phyloP scores from a whole-genome alignment of 331 rosid species.

The Pyracantha coccinea region DNA sequence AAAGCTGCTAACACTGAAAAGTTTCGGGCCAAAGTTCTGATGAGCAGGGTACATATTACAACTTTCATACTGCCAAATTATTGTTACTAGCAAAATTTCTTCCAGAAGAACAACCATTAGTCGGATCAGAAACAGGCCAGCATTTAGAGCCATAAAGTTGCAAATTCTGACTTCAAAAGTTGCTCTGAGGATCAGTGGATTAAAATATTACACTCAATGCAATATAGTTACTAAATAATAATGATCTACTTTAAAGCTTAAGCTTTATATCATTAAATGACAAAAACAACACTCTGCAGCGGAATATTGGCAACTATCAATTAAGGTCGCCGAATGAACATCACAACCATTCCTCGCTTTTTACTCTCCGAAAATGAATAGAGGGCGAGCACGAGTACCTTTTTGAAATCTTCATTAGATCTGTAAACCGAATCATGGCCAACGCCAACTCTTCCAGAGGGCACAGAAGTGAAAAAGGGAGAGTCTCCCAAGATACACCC shows the following conservation, averaged over 20 bases:
- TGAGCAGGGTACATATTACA: not conserved
- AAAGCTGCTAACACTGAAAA: not conserved
- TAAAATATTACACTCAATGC: not conserved
- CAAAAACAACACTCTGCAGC: not conserved
- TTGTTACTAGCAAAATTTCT: not conserved
- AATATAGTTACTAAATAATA: not conserved
- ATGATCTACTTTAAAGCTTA: not conserved
- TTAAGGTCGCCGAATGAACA: not conserved
- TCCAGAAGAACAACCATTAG: not conserved
- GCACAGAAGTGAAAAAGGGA: conserved; percentile 94
- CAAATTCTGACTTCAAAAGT: not conserved
- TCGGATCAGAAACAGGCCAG: not conserved
- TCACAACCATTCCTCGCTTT: not conserved
- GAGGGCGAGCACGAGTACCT: conserved; percentile 33
- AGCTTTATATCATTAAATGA: not conserved
- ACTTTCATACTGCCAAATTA: not conserved
- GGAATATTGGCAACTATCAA: not conserved
- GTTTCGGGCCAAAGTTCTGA: not conserved
- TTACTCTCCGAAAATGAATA: not conserved
- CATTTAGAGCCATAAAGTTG: not conserved
- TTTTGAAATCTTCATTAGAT: conserved; percentile 86
- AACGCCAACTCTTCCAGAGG: conserved; percentile 91
- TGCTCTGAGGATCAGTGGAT: not conserved
- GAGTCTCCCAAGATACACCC: conserved; percentile 85
- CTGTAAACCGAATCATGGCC: conserved; percentile 56